A percentile compares a stretch with the other conserved stretches of the same genome.
Evolutionary conservation across 73 alveolate genomes (phyloP).

Genomic region (Stentor roeselii): DNA sequence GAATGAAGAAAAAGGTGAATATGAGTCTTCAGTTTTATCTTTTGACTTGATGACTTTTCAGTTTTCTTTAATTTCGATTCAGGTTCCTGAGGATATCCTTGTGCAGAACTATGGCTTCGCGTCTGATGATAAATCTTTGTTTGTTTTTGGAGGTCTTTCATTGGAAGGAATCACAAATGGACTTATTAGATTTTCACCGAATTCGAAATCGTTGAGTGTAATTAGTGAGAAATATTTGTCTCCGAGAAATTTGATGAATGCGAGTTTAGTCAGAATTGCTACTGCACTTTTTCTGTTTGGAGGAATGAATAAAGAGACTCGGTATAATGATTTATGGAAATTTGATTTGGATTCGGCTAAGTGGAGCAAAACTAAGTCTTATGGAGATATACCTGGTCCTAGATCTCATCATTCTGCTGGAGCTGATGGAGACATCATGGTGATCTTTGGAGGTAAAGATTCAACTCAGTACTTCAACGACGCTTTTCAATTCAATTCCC

Average conservation of each 20-base stretch:
- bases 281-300: slow-evolving; percentile 9
- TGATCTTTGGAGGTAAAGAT: slow-evolving; percentile 11
- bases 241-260: neutral
- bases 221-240: too few relatives aligned
- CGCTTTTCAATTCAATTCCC: neutral
- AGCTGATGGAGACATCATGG: slow-evolving; percentile 8
- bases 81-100: too few relatives aligned
- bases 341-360: neutral
- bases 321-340: slow-evolving; percentile 16
- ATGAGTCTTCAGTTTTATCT: too few relatives aligned
- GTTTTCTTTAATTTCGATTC: too few relatives aligned
- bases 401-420: slow-evolving; percentile 24
- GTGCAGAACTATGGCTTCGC: neutral
- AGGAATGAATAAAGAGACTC: neutral
- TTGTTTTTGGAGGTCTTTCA: neutral
- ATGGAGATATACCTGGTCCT: slow-evolving; percentile 2
- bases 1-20: neutral
- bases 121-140: neutral
- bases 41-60: too few relatives aligned
- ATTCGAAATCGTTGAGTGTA: too few relatives aligned
- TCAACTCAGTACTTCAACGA: neutral
- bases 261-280: neutral
- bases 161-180: neutral
- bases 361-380: neutral
- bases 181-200: neutral